phyloP scores from a whole-genome alignment of 345 rosid genomes.

The Syzygium grande region DNA sequence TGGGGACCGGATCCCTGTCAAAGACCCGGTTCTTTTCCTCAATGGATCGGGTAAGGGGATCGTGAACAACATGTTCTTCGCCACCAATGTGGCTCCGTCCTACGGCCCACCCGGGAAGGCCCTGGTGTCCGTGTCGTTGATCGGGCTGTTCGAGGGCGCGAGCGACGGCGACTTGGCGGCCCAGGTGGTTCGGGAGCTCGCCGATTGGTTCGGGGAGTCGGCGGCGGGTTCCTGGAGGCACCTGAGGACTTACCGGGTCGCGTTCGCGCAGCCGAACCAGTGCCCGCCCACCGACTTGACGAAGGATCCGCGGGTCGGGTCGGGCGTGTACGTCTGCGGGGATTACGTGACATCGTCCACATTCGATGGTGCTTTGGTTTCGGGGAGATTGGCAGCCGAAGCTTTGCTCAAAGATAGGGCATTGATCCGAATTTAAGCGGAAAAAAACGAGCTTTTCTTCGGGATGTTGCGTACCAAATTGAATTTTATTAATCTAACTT shows the following conservation, averaged over 20 bases:
- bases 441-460: neutral
- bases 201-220: constrained; percentile 61
- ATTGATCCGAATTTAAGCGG: neutral
- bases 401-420: constrained; percentile 42
- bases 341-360: constrained; percentile 79
- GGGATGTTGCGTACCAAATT: too few relatives aligned
- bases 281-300: constrained; percentile 64
- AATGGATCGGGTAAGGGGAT: constrained; percentile 75
- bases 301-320: constrained; percentile 32
- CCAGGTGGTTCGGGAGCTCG: constrained; percentile 43
- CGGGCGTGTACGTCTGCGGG: constrained; percentile 59
- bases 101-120: constrained; percentile 69
- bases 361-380: constrained; percentile 86
- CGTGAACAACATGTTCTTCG: constrained; percentile 86
- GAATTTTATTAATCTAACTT: too few relatives aligned
- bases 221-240: constrained; percentile 59
- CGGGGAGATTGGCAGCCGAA: constrained; percentile 78
- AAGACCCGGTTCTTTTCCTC: constrained; percentile 66
- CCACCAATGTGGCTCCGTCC: constrained; percentile 72
- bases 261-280: constrained; percentile 83
- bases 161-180: constrained; percentile 43
- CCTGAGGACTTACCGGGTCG: constrained; percentile 60
- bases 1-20: constrained; percentile 37
- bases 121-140: constrained; percentile 65
- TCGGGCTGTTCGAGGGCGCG: constrained; percentile 49